These are phyloP conservation scores for Nemania sp. DNA, from an alignment of 2,329 filamentous ascomycete species.

Conservation along the genomic window DNA sequence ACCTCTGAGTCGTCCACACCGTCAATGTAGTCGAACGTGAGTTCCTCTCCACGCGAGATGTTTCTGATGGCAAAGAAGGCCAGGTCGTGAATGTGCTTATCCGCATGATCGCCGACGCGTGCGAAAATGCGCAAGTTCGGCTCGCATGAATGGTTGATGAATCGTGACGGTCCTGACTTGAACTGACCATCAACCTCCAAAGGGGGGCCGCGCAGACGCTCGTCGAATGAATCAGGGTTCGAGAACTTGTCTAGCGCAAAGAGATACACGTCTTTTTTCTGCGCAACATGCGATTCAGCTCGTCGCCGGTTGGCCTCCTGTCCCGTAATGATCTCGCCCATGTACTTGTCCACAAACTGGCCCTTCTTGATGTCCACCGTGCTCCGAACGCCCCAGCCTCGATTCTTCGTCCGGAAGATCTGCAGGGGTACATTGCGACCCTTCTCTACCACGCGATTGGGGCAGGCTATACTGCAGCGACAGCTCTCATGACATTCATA, in stretches of 20 bases:
- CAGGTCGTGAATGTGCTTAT: slow-evolving; percentile 74
- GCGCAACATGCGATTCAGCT: slow-evolving; percentile 53
- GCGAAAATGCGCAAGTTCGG: slow-evolving; percentile 81
- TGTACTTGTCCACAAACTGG: slow-evolving; percentile 79
- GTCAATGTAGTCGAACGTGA: slow-evolving; percentile 81
- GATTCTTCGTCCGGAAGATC: slow-evolving; percentile 72
- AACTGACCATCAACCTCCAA: slow-evolving; percentile 73
- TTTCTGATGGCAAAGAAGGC: slow-evolving; percentile 73
- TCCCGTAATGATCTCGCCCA: slow-evolving; percentile 70
- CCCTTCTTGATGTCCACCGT: slow-evolving; percentile 67
- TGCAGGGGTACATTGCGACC: slow-evolving; percentile 72
- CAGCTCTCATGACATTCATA: slow-evolving; percentile 81
- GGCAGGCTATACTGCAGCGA: slow-evolving; percentile 64
- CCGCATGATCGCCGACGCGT: slow-evolving; percentile 74
- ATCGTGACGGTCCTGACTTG: slow-evolving; percentile 76
- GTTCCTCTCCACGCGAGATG: slow-evolving; percentile 66
- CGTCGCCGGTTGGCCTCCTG: slow-evolving; percentile 68
- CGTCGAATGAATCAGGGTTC: slow-evolving; percentile 57
- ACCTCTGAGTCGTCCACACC: slow-evolving; percentile 56
- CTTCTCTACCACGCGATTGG: slow-evolving; percentile 75
- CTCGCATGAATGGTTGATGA: slow-evolving; percentile 82
- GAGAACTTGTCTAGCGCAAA: slow-evolving; percentile 83
- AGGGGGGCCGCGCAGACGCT: slow-evolving; percentile 57
- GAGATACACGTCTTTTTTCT: slow-evolving; percentile 75
- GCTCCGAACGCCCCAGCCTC: slow-evolving; percentile 77